Evolutionary conservation across 1,139 yeast species (phyloP).

Genomic region (Candida tetrigidarum): DNA sequence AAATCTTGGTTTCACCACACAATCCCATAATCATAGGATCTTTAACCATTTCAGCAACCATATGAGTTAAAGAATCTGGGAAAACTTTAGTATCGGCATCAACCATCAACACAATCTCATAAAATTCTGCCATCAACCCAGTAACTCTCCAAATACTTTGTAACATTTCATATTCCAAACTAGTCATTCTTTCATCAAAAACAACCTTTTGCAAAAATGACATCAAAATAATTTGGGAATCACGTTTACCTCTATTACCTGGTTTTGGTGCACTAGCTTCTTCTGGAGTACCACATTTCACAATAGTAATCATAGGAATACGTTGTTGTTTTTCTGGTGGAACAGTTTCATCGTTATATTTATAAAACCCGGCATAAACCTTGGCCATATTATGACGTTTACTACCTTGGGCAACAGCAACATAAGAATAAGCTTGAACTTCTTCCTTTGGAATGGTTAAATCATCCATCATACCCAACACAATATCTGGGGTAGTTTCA

Average conservation of each 20-base stretch:
- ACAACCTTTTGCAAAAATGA: constrained; percentile 88
- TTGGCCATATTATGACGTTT: constrained; percentile 99
- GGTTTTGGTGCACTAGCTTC: constrained; percentile 85
- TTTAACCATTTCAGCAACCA: constrained; percentile 91
- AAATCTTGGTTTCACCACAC: constrained; percentile 96
- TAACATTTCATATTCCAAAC: constrained; percentile 82
- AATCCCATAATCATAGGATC: constrained; percentile 93
- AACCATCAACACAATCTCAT: constrained; percentile 89
- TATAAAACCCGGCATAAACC: constrained; percentile 88
- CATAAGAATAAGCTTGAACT: constrained; percentile 82
- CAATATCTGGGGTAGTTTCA: constrained; percentile 85
- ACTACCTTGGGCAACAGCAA: constrained; percentile 91
- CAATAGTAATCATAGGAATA: constrained; percentile 81
- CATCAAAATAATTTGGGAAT: constrained; percentile 94
- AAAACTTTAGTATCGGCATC: constrained; percentile 96
- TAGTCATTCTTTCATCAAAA: constrained; percentile 97
- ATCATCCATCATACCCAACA: constrained; percentile 85
- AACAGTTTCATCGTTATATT: constrained; percentile 73
- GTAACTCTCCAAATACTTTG: constrained; percentile 83
- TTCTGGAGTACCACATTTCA: constrained; percentile 91
- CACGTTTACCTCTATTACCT: constrained; percentile 98
- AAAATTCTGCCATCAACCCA: constrained; percentile 85
- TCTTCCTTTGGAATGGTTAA: constrained; percentile 72
- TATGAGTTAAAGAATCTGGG: constrained; percentile 90
- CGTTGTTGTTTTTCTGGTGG: constrained; percentile 85